phyloP scores from a whole-genome alignment of 208 protist species.

The Naegleria gruberi region DNA sequence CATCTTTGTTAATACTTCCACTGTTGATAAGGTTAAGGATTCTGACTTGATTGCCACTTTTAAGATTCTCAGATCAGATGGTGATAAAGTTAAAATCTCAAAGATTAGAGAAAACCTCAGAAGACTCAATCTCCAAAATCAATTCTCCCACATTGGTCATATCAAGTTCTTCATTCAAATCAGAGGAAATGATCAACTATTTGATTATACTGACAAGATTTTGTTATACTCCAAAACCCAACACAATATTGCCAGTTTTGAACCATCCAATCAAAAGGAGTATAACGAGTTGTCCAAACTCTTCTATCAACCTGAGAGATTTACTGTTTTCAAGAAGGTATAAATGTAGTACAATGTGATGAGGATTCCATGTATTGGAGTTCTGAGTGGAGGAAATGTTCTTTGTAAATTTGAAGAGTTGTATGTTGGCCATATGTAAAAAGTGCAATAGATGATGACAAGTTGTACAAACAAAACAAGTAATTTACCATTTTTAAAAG shows the following conservation, averaged over 20 bases:
- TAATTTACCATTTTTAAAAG: neutral
- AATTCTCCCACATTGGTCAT: neutral
- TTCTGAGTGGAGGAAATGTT: too few relatives aligned
- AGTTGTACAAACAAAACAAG: neutral
- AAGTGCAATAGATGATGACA: neutral
- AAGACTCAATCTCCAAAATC: neutral
- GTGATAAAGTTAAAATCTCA: neutral
- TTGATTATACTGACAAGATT: neutral
- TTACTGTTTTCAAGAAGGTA: neutral
- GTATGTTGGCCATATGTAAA: neutral
- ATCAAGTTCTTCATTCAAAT: neutral
- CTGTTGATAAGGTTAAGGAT: neutral
- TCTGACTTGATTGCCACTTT: neutral
- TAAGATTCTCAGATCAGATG: neutral
- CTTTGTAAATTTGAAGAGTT: too few relatives aligned
- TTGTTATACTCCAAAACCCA: neutral
- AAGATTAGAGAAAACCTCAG: neutral
- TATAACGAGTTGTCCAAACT: neutral
- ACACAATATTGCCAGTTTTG: neutral
- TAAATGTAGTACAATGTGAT: too few relatives aligned
- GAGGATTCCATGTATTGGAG: too few relatives aligned
- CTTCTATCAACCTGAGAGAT: neutral
- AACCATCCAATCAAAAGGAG: neutral
- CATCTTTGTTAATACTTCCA: neutral
- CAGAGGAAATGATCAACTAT: neutral